Percentiles rank a stretch among this genome's conserved stretches.
Evolutionary conservation across 2,329 filamentous ascomycete genomes (phyloP).

Genomic region (Cryoendolithus antarcticus): DNA sequence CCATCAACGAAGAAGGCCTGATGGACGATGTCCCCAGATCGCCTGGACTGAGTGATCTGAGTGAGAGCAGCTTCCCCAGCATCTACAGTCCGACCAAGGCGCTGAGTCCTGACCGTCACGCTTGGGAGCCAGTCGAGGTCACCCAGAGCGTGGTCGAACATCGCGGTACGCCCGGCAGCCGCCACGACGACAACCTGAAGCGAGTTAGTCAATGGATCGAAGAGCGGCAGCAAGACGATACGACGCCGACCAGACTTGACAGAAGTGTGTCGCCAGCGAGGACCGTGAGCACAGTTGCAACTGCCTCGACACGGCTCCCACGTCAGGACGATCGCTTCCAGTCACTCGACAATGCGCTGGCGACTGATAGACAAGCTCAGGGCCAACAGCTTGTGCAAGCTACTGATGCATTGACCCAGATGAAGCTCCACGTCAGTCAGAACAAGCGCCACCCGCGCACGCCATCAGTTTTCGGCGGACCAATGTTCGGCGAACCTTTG

Average conservation of each 20-base stretch:
- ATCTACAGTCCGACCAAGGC: constrained; percentile 22
- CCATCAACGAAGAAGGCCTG: constrained; percentile 12
- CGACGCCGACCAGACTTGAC: constrained; percentile 20
- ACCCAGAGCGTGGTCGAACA: too few relatives aligned
- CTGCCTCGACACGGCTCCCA: constrained; percentile 2
- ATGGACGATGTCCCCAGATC: constrained; percentile 19
- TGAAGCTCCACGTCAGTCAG: neutral
- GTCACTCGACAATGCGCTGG: constrained; percentile 13
- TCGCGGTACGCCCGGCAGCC: too few relatives aligned
- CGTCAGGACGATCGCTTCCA: constrained; percentile 10
- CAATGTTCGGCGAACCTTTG: constrained; percentile 16
- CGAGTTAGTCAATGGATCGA: constrained; percentile 26
- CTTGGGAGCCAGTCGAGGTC: constrained; percentile 15
- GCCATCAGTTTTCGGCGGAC: constrained; percentile 10
- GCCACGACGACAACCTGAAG: constrained; percentile 5
- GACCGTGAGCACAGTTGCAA: neutral
- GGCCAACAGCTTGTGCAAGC: neutral
- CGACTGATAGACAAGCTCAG: constrained; percentile 1
- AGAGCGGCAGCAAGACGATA: constrained; percentile 14
- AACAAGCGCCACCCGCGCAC: neutral
- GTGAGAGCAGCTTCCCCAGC: constrained; percentile 26
- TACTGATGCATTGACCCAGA: neutral
- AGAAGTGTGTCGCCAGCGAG: constrained; percentile 12
- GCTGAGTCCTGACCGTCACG: constrained; percentile 15
- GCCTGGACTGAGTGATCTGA: constrained; percentile 24